Conservation (phyloP, 169 alveolate genomes). For the Cryptosporidium bovis region DNA sequence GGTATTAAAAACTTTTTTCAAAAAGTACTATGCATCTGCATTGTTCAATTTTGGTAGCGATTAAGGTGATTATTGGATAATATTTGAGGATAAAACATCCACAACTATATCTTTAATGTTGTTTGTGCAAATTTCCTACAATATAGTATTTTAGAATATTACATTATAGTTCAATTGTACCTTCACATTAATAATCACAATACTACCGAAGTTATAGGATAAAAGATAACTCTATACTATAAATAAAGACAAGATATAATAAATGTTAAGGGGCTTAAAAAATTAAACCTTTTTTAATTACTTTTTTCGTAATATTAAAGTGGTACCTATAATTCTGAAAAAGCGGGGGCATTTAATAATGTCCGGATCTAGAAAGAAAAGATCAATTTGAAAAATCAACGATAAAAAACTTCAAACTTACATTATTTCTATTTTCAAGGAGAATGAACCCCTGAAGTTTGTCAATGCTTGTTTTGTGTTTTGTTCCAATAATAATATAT, state of each 20-base stretch:
- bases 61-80: neutral
- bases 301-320: neutral
- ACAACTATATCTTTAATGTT: conserved; percentile 5
- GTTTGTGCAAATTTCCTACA: neutral
- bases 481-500: conserved; percentile 36
- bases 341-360: conserved; percentile 36
- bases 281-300: neutral
- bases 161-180: too few species aligned
- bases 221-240: neutral
- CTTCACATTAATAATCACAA: too few species aligned
- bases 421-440: conserved; percentile 49
- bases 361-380: conserved; percentile 6
- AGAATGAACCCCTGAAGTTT: conserved; percentile 40
- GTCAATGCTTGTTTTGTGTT: conserved; percentile 53
- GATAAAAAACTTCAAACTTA: neutral
- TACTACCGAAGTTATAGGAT: too few species aligned
- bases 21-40: conserved; percentile 70
- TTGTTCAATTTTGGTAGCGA: neutral
- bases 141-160: too few species aligned
- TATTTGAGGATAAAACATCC: conserved; percentile 27
- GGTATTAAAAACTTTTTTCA: neutral
- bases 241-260: neutral
- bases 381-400: neutral
- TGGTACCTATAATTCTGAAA: conserved; percentile 8
- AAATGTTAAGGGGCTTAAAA: conserved; percentile 3